Evolutionary conservation across 495 filamentous ascomycete species (phyloP).

Genomic region (Chaetomium fimeti): DNA sequence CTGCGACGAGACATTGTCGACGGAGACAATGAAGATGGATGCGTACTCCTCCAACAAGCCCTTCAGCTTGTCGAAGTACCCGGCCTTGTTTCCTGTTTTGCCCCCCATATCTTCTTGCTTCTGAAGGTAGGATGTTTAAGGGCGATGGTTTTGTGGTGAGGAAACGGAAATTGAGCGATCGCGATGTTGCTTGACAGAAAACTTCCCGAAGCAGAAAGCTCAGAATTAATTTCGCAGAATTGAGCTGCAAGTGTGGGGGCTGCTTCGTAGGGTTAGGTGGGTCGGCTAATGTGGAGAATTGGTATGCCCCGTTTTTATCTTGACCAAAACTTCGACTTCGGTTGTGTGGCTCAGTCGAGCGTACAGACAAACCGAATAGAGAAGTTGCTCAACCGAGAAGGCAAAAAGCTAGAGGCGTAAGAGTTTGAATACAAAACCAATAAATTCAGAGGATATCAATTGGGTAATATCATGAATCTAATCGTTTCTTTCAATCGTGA

Average conservation of each 20-base stretch:
- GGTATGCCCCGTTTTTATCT: conserved; percentile 12
- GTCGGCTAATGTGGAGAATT: conserved; percentile 24
- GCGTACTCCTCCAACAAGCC: conserved; percentile 84
- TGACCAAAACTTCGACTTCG: neutral
- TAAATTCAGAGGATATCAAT: neutral
- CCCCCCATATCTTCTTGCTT: conserved; percentile 99
- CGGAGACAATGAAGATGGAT: conserved; percentile 93
- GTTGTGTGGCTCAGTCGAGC: conserved; percentile 4
- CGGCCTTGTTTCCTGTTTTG: conserved; percentile 89
- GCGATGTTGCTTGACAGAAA: conserved; percentile 24
- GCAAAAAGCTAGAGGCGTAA: neutral
- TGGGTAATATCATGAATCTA: neutral
- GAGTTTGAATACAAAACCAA: neutral
- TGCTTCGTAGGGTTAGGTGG: conserved; percentile 35
- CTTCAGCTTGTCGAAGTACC: conserved; percentile 99
- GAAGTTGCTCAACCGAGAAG: neutral
- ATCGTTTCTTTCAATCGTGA: neutral
- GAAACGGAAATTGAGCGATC: conserved; percentile 20
- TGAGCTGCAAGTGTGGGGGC: conserved; percentile 33
- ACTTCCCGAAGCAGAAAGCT: conserved; percentile 19
- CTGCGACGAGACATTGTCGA: conserved; percentile 97
- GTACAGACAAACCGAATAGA: neutral
- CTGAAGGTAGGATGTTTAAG: conserved; percentile 98
- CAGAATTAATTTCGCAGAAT: conserved; percentile 38
- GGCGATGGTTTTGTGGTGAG: conserved; percentile 52